These are phyloP conservation scores for Malus asiatica DNA, from an alignment of 306 rosid genomes.

Conservation along the genomic window DNA sequence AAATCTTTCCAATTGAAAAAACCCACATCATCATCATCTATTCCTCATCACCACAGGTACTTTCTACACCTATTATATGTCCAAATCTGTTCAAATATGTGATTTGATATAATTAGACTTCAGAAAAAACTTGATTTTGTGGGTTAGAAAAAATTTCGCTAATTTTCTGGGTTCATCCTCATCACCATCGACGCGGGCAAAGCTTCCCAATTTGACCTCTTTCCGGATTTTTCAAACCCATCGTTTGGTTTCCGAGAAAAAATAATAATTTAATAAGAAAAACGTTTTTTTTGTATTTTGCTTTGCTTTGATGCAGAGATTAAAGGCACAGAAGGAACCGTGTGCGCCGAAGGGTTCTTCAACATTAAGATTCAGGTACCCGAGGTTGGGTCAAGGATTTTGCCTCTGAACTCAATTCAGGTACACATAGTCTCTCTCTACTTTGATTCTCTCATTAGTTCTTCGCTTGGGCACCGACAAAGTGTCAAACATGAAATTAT, in stretches of 20 bases:
- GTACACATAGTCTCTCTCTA: not conserved
- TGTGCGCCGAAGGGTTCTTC: slow-evolving; percentile 25
- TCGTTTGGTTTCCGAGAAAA: not conserved
- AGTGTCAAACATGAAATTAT: not conserved
- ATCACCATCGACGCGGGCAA: slow-evolving; percentile 28
- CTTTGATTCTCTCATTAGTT: not conserved
- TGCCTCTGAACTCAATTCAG: not conserved
- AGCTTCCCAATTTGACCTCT: not conserved
- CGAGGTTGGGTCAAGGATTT: slow-evolving; percentile 9
- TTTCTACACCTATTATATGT: too few species aligned
- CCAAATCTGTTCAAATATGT: not conserved
- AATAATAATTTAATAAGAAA: too few species aligned
- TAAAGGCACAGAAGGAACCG: slow-evolving; percentile 35
- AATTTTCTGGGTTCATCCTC: not conserved
- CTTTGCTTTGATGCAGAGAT: slow-evolving; percentile 5
- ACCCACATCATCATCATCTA: too few species aligned
- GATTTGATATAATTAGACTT: too few species aligned
- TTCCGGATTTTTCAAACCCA: not conserved
- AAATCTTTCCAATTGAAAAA: too few species aligned
- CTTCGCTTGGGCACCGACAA: not conserved
- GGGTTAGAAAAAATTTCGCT: too few species aligned
- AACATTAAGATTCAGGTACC: slow-evolving; percentile 27
- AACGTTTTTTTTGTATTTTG: too few species aligned
- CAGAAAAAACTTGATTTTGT: too few species aligned
- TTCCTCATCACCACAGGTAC: not conserved